Conservation (phyloP, 495 filamentous ascomycete species). For the Cercophora newfieldiana region DNA sequence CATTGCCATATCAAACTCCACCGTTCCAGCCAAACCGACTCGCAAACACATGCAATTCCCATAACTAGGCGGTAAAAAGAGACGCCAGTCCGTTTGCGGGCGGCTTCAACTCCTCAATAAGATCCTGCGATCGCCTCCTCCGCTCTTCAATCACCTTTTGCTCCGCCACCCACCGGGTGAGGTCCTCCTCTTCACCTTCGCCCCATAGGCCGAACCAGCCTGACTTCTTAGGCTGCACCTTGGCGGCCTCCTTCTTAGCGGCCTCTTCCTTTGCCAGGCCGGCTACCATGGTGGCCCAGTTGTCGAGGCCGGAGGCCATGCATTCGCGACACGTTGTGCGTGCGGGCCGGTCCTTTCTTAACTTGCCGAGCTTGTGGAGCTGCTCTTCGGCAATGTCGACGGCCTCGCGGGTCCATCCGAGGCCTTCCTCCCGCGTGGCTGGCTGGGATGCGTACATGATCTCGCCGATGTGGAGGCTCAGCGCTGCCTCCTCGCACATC, state of each 20-base stretch:
- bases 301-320: conserved; percentile 65
- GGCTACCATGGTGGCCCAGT: conserved; percentile 73
- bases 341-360: conserved; percentile 24
- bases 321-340: conserved; percentile 69
- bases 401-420: conserved; percentile 83
- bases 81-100: conserved; percentile 36
- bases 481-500: conserved; percentile 76
- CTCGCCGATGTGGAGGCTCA: conserved; percentile 91
- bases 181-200: conserved; percentile 23
- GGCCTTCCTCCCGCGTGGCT: conserved; percentile 57
- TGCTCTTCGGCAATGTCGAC: conserved; percentile 64
- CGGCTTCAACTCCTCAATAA: conserved; percentile 49
- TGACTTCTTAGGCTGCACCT: conserved; percentile 9
- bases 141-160: conserved; percentile 52
- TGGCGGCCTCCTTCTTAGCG: conserved; percentile 34
- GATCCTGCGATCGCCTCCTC: conserved; percentile 42
- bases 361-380: conserved; percentile 37
- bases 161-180: conserved; percentile 52
- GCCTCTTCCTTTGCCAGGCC: conserved; percentile 56
- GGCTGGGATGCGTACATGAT: conserved; percentile 68
- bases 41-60: not conserved
- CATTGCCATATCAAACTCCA: no score
- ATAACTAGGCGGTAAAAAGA: conserved; percentile 39
- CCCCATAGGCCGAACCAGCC: conserved; percentile 54
- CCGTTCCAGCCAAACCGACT: no score